Evolutionary conservation across 495 filamentous ascomycete genomes (phyloP).

Genomic region (Podospora anserina): DNA sequence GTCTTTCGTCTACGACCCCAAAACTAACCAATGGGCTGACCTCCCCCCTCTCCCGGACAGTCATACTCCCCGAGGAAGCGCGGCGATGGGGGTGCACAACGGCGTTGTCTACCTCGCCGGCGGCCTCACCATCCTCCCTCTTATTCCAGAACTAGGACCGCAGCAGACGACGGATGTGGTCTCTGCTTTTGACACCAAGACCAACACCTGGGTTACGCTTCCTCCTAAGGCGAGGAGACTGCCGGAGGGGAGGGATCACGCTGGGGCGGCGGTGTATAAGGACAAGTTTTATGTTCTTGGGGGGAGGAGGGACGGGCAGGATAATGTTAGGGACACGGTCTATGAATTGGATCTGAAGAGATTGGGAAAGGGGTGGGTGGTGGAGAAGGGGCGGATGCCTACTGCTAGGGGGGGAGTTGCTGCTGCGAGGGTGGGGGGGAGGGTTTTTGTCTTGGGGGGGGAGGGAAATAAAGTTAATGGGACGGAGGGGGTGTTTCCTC

Average conservation of each 20-base stretch:
- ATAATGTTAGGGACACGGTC: slow-evolving; percentile 34
- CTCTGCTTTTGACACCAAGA: slow-evolving; percentile 33
- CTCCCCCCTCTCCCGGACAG: slow-evolving; percentile 24
- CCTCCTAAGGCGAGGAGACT: slow-evolving; percentile 16
- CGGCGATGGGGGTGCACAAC: slow-evolving; percentile 27
- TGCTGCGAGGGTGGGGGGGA: slow-evolving; percentile 29
- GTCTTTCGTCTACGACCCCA: slow-evolving; percentile 60
- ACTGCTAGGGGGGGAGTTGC: slow-evolving; percentile 36
- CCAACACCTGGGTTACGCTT: slow-evolving; percentile 25
- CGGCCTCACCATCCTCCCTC: slow-evolving; percentile 22
- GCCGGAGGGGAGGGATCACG: slow-evolving; percentile 39
- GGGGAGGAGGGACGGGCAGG: slow-evolving; percentile 30
- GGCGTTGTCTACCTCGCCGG: slow-evolving; percentile 27
- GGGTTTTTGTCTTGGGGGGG: slow-evolving; percentile 42
- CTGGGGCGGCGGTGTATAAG: slow-evolving; percentile 32
- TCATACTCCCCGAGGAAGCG: slow-evolving; percentile 23
- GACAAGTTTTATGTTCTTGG: slow-evolving; percentile 39
- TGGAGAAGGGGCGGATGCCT: slow-evolving; percentile 31
- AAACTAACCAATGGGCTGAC: slow-evolving; percentile 14
- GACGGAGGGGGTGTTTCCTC: slow-evolving; percentile 28
- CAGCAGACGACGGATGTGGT: slow-evolving; percentile 28
- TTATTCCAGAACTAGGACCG: background rate
- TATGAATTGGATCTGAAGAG: slow-evolving; percentile 36
- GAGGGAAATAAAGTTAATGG: slow-evolving; percentile 36
- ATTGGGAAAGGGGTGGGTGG: slow-evolving; percentile 26